Base-by-base conservation (phyloP, 129 eudicot species). In the Sambucus nigra region DNA sequence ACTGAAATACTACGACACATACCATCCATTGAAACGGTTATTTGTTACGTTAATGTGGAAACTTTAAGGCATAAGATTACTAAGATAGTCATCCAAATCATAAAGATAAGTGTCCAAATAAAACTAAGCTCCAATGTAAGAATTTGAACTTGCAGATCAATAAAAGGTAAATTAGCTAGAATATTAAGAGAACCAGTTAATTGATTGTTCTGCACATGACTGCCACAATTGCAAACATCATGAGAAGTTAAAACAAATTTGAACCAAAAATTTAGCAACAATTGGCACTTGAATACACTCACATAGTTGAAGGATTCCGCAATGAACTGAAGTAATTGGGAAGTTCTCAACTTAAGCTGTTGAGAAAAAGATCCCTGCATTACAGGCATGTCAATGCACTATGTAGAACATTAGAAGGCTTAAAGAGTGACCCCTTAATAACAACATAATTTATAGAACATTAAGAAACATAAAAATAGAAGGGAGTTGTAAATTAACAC, bases 11-110 rank as follows among this genome's bases (percentile, higher is more conserved):
- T n/a, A n/a, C n/a, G n/a, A n/a, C n/a, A n/a, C n/a, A n/a, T n/a
- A n/a, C 99, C 99, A 91, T 55, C 99, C 99, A 67, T 55, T 79
- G 67, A 91, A 91, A 40, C 61, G 73, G 55, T 91, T 91, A 74
- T 91, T 74, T 60, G 99, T 95, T 56, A 91, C 76, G 63, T 91
- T 82, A 73, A 95, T 91, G 87, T 42, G 38, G 29, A 44, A 45
- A 53, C 12, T 25, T 42, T 3, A 49, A 56, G 0, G 45, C 48
- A 59, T 52, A 52, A n/a, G n/a, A n/a, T n/a, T n/a, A n/a, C n/a
- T n/a, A n/a, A 67, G 73, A 56, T 24, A 50, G n/a, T n/a, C n/a
- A n/a, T n/a, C n/a, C n/a, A n/a, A n/a, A n/a, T n/a, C n/a, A 40
- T 14, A 2, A 31, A 18, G 39, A 35, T 35, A 35, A 35, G 13